A percentile compares a stretch with the other conserved stretches of the same genome.
phyloP scores from a whole-genome alignment of 371 early-diverging fungal genomes.

The Actinomortierella ambigua region DNA sequence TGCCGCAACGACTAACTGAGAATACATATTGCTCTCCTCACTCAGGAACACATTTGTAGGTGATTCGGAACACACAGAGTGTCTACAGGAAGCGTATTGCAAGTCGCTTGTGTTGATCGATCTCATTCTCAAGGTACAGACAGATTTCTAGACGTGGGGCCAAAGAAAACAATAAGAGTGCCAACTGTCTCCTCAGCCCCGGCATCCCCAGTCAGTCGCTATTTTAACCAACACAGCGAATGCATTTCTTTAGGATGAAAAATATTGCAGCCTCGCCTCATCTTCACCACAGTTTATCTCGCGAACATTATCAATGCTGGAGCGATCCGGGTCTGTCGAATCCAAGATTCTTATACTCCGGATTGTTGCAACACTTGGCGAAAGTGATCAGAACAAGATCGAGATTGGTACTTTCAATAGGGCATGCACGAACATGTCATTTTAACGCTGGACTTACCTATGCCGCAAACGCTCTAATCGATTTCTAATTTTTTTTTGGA shows the following conservation, averaged over 20 bases:
- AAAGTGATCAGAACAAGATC: conserved; percentile 49
- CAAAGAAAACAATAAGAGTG: too few relatives aligned
- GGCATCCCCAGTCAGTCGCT: too few relatives aligned
- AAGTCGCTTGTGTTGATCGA: conserved; percentile 36
- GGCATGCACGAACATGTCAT: not conserved
- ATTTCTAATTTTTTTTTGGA: too few relatives aligned
- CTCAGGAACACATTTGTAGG: conserved; percentile 1
- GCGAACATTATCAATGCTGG: conserved; percentile 34
- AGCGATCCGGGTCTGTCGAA: conserved; percentile 34
- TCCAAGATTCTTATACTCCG: conserved; percentile 42
- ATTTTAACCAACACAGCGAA: not conserved
- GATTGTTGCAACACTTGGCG: conserved; percentile 46
- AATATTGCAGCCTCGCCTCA: conserved; percentile 39
- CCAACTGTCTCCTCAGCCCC: too few relatives aligned
- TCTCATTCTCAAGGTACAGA: conserved; percentile 48
- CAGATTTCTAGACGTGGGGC: too few relatives aligned
- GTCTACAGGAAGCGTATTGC: conserved; percentile 39
- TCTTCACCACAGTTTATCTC: conserved; percentile 43
- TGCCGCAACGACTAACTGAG: not conserved
- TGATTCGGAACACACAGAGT: conserved; percentile 19
- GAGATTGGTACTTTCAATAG: conserved; percentile 39
- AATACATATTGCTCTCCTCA: not conserved
- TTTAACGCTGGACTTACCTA: too few relatives aligned
- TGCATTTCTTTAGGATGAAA: conserved; percentile 40
- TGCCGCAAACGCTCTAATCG: too few relatives aligned